These are phyloP conservation scores for Nakaseomyces uthaithaninus DNA, from an alignment of 1,139 yeast genomes.

Conservation along the genomic window DNA sequence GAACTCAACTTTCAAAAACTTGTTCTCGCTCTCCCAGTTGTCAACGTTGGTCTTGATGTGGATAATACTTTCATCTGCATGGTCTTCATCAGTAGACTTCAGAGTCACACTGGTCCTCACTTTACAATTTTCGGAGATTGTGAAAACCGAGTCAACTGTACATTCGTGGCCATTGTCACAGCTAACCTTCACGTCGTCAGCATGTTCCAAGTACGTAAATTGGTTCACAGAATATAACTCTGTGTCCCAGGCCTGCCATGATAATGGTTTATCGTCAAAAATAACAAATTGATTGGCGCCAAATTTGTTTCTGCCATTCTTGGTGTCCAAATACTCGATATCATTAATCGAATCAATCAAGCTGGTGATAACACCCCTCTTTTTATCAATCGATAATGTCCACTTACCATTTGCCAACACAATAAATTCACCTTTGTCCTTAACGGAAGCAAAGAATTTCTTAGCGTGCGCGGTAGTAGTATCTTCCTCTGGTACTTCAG, in stretches of 20 bases:
- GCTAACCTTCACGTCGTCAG: constrained; percentile 42
- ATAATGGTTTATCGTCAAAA: constrained; percentile 83
- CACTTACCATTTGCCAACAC: constrained; percentile 52
- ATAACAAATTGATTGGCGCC: constrained; percentile 76
- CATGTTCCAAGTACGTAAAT: constrained; percentile 43
- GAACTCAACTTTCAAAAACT: constrained; percentile 88
- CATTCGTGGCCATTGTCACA: constrained; percentile 52
- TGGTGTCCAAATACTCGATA: constrained; percentile 60
- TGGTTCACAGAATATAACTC: constrained; percentile 77
- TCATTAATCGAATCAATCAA: constrained; percentile 51
- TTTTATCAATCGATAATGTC: constrained; percentile 47
- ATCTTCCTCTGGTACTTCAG: constrained; percentile 5
- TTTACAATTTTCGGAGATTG: constrained; percentile 37
- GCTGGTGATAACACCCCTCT: constrained; percentile 57
- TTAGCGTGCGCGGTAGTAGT: neutral
- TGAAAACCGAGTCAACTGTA: constrained; percentile 45
- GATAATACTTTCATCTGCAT: constrained; percentile 34
- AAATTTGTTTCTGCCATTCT: constrained; percentile 39
- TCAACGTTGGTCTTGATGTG: constrained; percentile 59
- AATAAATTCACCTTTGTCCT: constrained; percentile 14
- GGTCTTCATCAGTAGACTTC: constrained; percentile 41
- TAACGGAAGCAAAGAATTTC: constrained; percentile 8
- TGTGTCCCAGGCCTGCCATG: constrained; percentile 97
- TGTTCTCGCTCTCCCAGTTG: constrained; percentile 76
- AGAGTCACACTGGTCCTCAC: constrained; percentile 66